phyloP scores from a whole-genome alignment of 768 basidiomycete species.

The Botryobasidium botryosum region DNA sequence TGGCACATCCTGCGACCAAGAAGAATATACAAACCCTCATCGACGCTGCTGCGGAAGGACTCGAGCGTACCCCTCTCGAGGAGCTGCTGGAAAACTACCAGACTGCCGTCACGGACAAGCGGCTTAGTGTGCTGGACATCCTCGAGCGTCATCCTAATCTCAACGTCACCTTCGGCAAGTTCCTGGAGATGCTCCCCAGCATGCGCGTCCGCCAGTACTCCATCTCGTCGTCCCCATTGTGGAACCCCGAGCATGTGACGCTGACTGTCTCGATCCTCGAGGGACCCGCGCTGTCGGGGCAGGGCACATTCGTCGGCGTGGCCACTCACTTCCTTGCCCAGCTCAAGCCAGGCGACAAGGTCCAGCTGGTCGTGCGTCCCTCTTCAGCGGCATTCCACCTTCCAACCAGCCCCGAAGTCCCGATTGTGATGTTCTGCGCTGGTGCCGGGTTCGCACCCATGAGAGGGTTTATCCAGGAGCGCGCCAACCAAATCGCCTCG shows the following conservation, averaged over 20 bases:
- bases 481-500: conserved; percentile 28
- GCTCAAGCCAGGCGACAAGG: conserved; percentile 25
- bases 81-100: too few species aligned
- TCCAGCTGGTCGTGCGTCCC: conserved; percentile 25
- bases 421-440: conserved; percentile 30
- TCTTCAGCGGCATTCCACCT: conserved; percentile 28
- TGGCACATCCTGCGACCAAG: too few species aligned
- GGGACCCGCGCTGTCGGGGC: conserved; percentile 23
- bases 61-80: too few species aligned
- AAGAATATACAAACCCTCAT: too few species aligned
- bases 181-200: too few species aligned
- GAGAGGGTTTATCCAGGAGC: conserved; percentile 35
- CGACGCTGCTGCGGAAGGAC: too few species aligned
- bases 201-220: too few species aligned
- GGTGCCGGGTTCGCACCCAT: conserved; percentile 34
- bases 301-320: conserved; percentile 27
- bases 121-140: too few species aligned
- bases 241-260: conserved; percentile 27
- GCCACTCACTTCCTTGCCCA: conserved; percentile 30
- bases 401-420: conserved; percentile 23
- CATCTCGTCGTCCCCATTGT: conserved; percentile 33
- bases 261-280: conserved; percentile 32
- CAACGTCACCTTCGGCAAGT: too few species aligned
- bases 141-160: too few species aligned
- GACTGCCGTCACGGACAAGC: too few species aligned